phyloP scores from a whole-genome alignment of 31 red algal species.

The Bonnemaisonia californica region DNA sequence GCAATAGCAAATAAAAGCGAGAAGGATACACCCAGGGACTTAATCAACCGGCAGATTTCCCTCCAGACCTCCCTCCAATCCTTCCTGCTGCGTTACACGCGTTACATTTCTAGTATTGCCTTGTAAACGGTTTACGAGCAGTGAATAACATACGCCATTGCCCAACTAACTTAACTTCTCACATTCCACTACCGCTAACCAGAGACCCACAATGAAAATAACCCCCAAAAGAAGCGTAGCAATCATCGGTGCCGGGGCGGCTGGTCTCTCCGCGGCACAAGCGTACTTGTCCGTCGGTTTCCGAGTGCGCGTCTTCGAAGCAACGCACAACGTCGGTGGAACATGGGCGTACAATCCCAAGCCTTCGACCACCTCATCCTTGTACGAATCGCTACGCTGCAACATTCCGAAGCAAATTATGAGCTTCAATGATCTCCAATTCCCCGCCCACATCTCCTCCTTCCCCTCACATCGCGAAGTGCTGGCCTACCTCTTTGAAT shows the following conservation, averaged over 20 bases:
- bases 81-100: too few species aligned
- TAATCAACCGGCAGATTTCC: too few species aligned
- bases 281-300: slow-evolving; percentile 56
- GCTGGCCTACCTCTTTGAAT: slow-evolving; percentile 47
- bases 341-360: slow-evolving; percentile 68
- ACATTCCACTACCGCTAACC: too few species aligned
- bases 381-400: slow-evolving; percentile 70
- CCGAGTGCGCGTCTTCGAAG: slow-evolving; percentile 52
- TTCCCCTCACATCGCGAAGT: slow-evolving; percentile 60
- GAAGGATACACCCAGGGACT: too few species aligned
- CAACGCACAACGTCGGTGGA: slow-evolving; percentile 56
- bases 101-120: too few species aligned
- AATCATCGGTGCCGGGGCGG: slow-evolving; percentile 84
- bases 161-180: too few species aligned
- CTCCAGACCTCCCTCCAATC: too few species aligned
- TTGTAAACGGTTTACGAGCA: too few species aligned
- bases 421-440: slow-evolving; percentile 56
- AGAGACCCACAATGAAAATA: too few species aligned
- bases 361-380: slow-evolving; percentile 31
- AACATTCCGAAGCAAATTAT: slow-evolving; percentile 83
- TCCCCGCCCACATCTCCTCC: slow-evolving; percentile 34
- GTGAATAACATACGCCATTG: too few species aligned
- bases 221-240: slow-evolving; percentile 41
- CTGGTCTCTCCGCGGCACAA: slow-evolving; percentile 51
- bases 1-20: too few species aligned